Conservation (phyloP, 306 rosid genomes). For the Acacia crassicarpa region DNA sequence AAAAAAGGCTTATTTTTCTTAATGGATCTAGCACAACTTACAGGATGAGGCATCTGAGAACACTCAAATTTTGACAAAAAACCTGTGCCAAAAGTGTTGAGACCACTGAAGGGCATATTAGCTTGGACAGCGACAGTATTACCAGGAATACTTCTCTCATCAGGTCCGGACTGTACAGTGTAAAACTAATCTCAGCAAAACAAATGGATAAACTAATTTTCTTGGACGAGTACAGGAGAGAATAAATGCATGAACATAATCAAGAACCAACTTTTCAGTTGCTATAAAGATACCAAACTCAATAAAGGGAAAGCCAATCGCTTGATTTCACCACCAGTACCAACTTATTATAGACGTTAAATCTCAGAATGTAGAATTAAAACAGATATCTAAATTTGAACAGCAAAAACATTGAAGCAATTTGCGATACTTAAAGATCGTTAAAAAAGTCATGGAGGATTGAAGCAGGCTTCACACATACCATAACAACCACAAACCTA, state of each 20-base stretch:
- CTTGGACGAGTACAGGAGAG: not conserved
- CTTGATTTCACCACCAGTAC: not conserved
- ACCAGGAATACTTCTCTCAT: conserved; percentile 97
- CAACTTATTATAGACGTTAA: not conserved
- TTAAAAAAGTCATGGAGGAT: not conserved
- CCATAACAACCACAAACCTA: conserved; percentile 99
- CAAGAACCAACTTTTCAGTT: not conserved
- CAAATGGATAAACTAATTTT: not conserved
- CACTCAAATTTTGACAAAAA: conserved; percentile 96
- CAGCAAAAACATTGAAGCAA: not conserved
- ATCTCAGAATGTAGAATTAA: not conserved
- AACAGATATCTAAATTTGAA: not conserved
- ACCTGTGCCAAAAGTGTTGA: conserved; percentile 78
- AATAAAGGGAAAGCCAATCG: not conserved
- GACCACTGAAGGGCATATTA: conserved; percentile 93
- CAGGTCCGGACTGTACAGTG: conserved; percentile 72
- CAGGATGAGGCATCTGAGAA: conserved; percentile 96
- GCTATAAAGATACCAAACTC: not conserved
- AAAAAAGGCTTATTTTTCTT: not conserved
- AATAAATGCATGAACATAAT: not conserved
- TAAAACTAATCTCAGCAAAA: not conserved
- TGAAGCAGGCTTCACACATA: conserved; percentile 34
- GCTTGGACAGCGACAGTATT: conserved; percentile 97
- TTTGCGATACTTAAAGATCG: conserved; percentile 4
- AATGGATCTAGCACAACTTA: conserved; percentile 41